A percentile compares a stretch with the other conserved stretches of the same genome.
Evolutionary conservation across 306 rosid genomes (phyloP).

Genomic region (Fagus crenata): DNA sequence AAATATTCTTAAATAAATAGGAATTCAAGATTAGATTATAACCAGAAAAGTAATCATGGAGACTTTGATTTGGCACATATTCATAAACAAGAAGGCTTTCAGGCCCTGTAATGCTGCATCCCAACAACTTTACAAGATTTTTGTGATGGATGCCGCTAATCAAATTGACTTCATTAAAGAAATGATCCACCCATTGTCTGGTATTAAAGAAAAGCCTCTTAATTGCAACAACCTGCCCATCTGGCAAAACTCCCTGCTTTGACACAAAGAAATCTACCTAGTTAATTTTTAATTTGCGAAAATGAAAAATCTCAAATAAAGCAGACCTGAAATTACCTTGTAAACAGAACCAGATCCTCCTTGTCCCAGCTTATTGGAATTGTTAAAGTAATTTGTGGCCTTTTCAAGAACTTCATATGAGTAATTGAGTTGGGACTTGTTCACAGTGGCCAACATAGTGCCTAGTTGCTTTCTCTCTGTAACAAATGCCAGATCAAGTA

Average conservation of each 20-base stretch:
- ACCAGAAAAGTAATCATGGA: slow-evolving; percentile 56
- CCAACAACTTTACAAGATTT: slow-evolving; percentile 57
- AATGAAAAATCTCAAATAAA: neutral
- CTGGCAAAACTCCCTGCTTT: slow-evolving; percentile 39
- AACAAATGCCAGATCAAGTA: slow-evolving; percentile 6
- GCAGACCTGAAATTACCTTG: slow-evolving; percentile 38
- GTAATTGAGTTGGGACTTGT: slow-evolving; percentile 56
- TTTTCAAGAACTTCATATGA: slow-evolving; percentile 67
- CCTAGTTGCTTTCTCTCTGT: slow-evolving; percentile 66
- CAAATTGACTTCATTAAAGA: slow-evolving; percentile 49
- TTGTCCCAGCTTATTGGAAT: slow-evolving; percentile 67
- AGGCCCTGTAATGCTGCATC: slow-evolving; percentile 76
- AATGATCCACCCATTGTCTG: slow-evolving; percentile 50
- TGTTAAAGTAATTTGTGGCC: slow-evolving; percentile 63
- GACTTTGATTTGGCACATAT: slow-evolving; percentile 62
- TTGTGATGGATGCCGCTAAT: slow-evolving; percentile 44
- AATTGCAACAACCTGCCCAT: slow-evolving; percentile 39
- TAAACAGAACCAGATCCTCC: slow-evolving; percentile 85
- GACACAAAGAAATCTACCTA: neutral
- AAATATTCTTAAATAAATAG: neutral
- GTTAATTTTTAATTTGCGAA: slow-evolving; percentile 8
- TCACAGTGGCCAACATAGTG: slow-evolving; percentile 43
- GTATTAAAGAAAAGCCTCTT: slow-evolving; percentile 66
- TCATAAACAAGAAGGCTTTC: slow-evolving; percentile 79
- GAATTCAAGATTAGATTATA: slow-evolving; percentile 24